phyloP scores from a whole-genome alignment of 2,329 filamentous ascomycete species.

The Elsinoe necatrix region DNA sequence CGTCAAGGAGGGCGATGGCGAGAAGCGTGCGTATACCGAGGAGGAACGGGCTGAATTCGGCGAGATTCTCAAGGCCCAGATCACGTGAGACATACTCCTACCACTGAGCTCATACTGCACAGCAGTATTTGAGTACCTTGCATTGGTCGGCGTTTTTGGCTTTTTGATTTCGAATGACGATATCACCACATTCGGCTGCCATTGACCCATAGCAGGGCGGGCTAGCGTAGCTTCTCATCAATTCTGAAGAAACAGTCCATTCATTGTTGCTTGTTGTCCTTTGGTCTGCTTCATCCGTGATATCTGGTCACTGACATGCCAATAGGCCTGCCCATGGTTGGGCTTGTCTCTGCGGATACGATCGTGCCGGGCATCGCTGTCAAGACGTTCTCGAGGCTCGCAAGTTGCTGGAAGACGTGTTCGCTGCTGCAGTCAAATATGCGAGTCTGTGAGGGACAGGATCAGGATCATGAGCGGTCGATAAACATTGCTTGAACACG shows the following conservation, averaged over 20 bases:
- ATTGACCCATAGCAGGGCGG: background rate
- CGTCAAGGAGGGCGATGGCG: constrained; percentile 24
- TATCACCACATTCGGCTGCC: background rate
- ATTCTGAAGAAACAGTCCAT: background rate
- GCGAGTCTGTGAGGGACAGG: background rate
- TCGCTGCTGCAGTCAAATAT: background rate
- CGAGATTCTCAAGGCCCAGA: constrained; percentile 23
- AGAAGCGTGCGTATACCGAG: constrained; percentile 20
- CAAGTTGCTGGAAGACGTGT: background rate
- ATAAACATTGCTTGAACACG: too few species aligned
- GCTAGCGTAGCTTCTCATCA: background rate
- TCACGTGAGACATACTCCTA: constrained; percentile 26
- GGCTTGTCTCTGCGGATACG: constrained; percentile 4
- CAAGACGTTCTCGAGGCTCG: background rate
- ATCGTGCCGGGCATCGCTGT: constrained; percentile 1
- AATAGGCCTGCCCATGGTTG: background rate
- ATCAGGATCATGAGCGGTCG: background rate
- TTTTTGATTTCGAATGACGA: background rate
- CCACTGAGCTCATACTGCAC: background rate
- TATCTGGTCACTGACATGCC: background rate
- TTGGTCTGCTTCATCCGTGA: background rate
- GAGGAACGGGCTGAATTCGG: constrained; percentile 24
- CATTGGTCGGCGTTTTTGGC: background rate
- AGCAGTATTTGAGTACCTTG: constrained; percentile 7
- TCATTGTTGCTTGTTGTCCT: background rate